Evolutionary conservation across 2,329 filamentous ascomycete species (phyloP).

Genomic region (Paraphaeosphaeria sporulosa): DNA sequence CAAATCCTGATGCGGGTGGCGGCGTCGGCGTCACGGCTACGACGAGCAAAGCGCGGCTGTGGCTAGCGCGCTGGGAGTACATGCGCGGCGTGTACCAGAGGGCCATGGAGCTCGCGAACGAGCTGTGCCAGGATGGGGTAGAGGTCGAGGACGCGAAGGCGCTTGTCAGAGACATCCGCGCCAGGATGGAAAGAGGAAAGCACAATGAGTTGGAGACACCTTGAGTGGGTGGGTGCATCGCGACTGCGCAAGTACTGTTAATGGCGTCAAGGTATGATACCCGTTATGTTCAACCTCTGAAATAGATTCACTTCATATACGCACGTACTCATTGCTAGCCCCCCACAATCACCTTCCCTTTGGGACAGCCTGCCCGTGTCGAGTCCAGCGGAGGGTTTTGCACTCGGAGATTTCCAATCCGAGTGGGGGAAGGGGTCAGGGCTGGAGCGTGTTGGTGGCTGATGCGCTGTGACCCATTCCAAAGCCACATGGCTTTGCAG

Average conservation of each 20-base stretch:
- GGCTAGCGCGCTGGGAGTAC: constrained; percentile 87
- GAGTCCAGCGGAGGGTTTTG: not conserved
- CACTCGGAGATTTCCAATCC: not conserved
- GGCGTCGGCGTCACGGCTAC: constrained; percentile 88
- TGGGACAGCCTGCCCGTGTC: not conserved
- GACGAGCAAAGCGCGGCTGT: constrained; percentile 91
- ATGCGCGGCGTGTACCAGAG: constrained; percentile 75
- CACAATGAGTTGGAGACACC: constrained; percentile 21
- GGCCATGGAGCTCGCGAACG: constrained; percentile 82
- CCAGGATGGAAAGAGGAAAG: constrained; percentile 67
- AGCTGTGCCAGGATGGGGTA: constrained; percentile 93
- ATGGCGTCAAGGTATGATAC: constrained; percentile 15
- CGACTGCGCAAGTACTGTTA: not conserved
- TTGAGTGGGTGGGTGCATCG: not conserved
- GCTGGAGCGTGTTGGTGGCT: not conserved
- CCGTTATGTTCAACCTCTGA: not conserved
- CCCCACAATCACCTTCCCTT: no score
- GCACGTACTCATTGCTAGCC: no score
- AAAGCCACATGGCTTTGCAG: not conserved
- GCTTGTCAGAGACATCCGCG: constrained; percentile 83
- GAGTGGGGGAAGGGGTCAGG: no score
- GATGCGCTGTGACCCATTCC: not conserved
- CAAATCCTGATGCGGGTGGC: constrained; percentile 52
- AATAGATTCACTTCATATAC: no score
- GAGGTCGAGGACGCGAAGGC: constrained; percentile 98